A percentile compares a stretch with the other conserved stretches of the same genome.
Conservation (phyloP, 352 stramenopile genomes). For the Phytophthora ohioensis region DNA sequence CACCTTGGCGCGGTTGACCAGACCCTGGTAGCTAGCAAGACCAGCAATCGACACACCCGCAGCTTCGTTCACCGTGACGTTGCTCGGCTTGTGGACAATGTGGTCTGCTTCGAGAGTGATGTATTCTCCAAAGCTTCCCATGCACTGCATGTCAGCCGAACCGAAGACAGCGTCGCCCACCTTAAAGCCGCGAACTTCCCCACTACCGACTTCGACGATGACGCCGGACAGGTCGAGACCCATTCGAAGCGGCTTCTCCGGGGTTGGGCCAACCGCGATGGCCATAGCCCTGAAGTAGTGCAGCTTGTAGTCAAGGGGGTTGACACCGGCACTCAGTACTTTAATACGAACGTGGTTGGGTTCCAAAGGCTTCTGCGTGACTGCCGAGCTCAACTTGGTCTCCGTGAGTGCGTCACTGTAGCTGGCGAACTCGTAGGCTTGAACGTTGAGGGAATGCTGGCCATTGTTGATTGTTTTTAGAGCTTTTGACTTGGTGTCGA, state of each 20-base stretch:
- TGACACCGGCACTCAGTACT: constrained; percentile 31
- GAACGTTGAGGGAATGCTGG: constrained; percentile 30
- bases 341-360: constrained; percentile 32
- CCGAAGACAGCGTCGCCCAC: constrained; percentile 41
- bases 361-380: constrained; percentile 19
- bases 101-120: constrained; percentile 19
- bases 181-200: constrained; percentile 33
- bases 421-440: constrained; percentile 37
- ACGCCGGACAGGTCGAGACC: constrained; percentile 51
- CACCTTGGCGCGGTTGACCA: constrained; percentile 36
- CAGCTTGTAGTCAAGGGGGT: constrained; percentile 47
- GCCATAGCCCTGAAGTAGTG: constrained; percentile 23
- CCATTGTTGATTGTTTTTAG: constrained; percentile 6
- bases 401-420: constrained; percentile 25
- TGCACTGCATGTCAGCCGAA: constrained; percentile 10
- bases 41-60: constrained; percentile 38
- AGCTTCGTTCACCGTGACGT: constrained; percentile 39
- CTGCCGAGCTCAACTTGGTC: constrained; percentile 33
- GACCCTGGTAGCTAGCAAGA: constrained; percentile 47
- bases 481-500: constrained; percentile 17
- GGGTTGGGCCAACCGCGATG: constrained; percentile 19
- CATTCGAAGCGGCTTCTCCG: constrained; percentile 42
- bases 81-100: constrained; percentile 25
- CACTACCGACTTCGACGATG: constrained; percentile 22
- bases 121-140: constrained; percentile 39